Evolutionary conservation across 73 alveolate genomes (phyloP).

Genomic region (Paramecium primaurelia): DNA sequence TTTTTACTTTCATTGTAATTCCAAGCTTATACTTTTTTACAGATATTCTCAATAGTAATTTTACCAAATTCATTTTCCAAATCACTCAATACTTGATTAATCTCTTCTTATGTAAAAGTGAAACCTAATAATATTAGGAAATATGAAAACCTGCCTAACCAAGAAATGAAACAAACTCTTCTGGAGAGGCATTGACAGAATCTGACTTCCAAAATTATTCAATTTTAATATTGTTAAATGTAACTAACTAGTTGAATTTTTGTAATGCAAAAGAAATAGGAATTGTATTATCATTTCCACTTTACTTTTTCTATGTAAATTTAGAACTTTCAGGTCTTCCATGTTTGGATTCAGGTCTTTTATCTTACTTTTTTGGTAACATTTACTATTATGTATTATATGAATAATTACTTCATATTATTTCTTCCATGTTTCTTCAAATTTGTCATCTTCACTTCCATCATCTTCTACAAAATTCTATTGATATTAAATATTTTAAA

Average conservation of each 20-base stretch:
- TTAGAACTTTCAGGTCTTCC: conserved; percentile 49
- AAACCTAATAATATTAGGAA: not conserved
- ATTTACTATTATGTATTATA: not conserved
- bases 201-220: conserved; percentile 46
- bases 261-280: conserved; percentile 8
- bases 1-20: not conserved
- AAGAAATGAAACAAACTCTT: conserved; percentile 4
- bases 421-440: not conserved
- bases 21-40: conserved; percentile 33
- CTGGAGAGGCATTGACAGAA: conserved; percentile 34
- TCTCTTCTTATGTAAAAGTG: conserved; percentile 1
- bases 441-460: conserved; percentile 19
- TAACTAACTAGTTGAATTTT: conserved; percentile 2
- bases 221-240: conserved; percentile 25
- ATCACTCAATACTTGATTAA: conserved; percentile 17
- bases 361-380: not conserved
- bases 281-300: not conserved
- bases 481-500: not conserved
- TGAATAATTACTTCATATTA: not conserved
- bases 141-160: not conserved
- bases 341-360: conserved; percentile 43
- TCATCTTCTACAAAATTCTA: conserved; percentile 36
- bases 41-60: conserved; percentile 9
- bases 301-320: not conserved
- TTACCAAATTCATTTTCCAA: conserved; percentile 5